These are phyloP conservation scores for Flaveria robusta DNA, from an alignment of 129 eudicot genomes.

Conservation along the genomic window DNA sequence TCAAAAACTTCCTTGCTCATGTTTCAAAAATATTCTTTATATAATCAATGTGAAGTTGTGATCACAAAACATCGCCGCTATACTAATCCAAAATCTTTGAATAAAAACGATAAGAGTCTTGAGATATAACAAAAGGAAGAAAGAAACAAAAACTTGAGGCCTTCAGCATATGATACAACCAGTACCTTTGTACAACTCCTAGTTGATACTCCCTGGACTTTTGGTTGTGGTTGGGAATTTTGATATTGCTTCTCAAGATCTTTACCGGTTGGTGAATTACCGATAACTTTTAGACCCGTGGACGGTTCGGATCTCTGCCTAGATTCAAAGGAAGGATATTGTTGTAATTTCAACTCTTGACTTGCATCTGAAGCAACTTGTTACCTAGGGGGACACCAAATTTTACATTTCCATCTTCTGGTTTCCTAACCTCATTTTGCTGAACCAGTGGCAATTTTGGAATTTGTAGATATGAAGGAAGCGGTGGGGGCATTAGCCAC, in stretches of 20 bases:
- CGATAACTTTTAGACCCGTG: conserved; percentile 47
- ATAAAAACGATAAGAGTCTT: no score
- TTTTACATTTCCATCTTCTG: conserved; percentile 67
- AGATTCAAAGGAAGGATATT: conserved; percentile 44
- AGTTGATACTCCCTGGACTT: conserved; percentile 58
- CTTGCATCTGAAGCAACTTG: conserved; percentile 33
- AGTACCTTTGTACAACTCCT: conserved; percentile 93
- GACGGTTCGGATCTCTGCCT: conserved; percentile 55
- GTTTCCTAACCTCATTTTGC: conserved; percentile 47
- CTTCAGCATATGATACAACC: neutral
- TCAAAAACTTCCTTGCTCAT: neutral
- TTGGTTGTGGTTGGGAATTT: conserved; percentile 41
- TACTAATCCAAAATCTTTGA: no score
- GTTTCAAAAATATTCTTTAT: neutral
- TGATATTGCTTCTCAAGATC: conserved; percentile 60
- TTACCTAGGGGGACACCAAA: conserved; percentile 78
- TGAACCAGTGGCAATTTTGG: conserved; percentile 40
- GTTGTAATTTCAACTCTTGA: conserved; percentile 33
- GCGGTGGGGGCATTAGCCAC: conserved; percentile 81
- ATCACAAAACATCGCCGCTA: neutral
- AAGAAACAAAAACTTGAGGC: no score
- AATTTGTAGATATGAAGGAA: conserved; percentile 51
- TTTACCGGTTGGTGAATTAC: conserved; percentile 30
- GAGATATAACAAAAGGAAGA: no score
- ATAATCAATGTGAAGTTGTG: neutral